phyloP scores from a whole-genome alignment of 441 rosid genomes.

The Gossypium lobatum region DNA sequence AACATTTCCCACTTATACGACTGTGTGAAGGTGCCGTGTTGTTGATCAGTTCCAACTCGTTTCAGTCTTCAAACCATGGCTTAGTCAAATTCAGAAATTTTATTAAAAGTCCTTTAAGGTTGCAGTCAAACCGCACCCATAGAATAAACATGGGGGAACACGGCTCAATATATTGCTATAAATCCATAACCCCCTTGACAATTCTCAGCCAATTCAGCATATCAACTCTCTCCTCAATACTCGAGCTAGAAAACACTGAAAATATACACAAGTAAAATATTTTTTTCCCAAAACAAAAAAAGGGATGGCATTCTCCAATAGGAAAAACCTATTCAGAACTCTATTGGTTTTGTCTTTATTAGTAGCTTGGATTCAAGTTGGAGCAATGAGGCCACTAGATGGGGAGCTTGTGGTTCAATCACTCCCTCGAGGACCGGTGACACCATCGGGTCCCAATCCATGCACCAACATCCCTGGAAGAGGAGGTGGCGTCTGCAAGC shows the following conservation, averaged over 20 bases:
- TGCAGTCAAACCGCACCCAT: conserved; percentile 13
- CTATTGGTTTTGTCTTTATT: conserved; percentile 17
- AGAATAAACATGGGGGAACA: not conserved
- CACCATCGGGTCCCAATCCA: conserved; percentile 12
- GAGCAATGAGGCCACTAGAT: conserved; percentile 23
- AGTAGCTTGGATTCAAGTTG: conserved; percentile 24
- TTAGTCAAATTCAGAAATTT: conserved; percentile 17
- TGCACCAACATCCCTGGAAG: conserved; percentile 21
- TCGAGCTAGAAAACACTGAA: not conserved
- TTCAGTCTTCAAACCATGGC: conserved; percentile 22
- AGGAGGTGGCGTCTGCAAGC: conserved; percentile 14
- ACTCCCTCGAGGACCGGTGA: conserved; percentile 12
- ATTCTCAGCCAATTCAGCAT: not conserved
- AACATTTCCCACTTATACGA: conserved; percentile 10
- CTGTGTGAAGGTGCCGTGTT: conserved; percentile 25
- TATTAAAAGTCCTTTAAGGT: not conserved
- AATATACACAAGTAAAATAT: not conserved
- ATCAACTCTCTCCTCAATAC: not conserved
- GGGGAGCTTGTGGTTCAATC: conserved; percentile 12
- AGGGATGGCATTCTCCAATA: conserved; percentile 13
- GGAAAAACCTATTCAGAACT: not conserved
- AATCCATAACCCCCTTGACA: not conserved
- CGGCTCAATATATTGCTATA: not conserved
- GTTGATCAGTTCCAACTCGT: conserved; percentile 29
- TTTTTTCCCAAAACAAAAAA: not conserved